Evolutionary conservation across 2,329 filamentous ascomycete species (phyloP).

Genomic region (Verticillium albo-atrum): DNA sequence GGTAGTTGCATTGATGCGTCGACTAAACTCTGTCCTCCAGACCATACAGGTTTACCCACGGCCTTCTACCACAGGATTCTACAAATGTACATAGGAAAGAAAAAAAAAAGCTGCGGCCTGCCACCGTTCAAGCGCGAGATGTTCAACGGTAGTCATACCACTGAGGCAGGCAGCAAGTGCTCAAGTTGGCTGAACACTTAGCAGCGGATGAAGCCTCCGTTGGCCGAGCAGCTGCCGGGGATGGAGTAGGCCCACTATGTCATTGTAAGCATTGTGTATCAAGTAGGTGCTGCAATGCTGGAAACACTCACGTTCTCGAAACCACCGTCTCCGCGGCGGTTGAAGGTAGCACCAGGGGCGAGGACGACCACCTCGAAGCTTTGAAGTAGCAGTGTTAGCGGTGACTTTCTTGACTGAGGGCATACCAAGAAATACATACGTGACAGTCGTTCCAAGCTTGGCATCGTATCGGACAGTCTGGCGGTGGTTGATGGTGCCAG

Average conservation of each 20-base stretch:
- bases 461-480: not conserved
- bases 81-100: no score
- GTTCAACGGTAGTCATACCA: not conserved
- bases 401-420: not conserved
- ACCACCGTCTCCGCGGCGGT: not conserved
- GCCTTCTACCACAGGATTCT: no score
- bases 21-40: no score
- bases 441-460: not conserved
- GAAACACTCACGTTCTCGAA: conserved; percentile 1
- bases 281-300: not conserved
- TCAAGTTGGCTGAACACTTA: not conserved
- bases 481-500: not conserved
- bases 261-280: not conserved
- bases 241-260: not conserved
- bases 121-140: no score
- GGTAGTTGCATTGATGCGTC: no score
- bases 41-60: no score
- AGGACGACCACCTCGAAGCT: conserved; percentile 1
- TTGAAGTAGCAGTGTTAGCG: not conserved
- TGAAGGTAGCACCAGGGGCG: not conserved
- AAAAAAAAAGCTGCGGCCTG: no score
- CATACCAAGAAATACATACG: not conserved
- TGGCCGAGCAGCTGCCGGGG: not conserved
- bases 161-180: not conserved
- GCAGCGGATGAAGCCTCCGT: not conserved